Conservation (phyloP, 2,329 filamentous ascomycete genomes). For the Paecilomyces sp. region DNA sequence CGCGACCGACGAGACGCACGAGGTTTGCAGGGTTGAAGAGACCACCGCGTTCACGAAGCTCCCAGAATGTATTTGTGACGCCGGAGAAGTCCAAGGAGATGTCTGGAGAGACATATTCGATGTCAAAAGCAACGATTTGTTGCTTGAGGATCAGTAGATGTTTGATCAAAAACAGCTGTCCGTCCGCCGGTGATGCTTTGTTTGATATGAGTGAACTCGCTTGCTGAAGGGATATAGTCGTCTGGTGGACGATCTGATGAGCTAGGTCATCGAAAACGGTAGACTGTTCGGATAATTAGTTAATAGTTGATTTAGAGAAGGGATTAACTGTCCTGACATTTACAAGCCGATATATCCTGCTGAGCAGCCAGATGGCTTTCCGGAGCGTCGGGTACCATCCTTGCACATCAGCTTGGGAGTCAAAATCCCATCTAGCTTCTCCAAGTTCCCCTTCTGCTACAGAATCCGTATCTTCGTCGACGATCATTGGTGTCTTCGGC, state of each 20-base stretch:
- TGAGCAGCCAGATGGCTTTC: conserved; percentile 62
- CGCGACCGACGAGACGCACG: conserved; percentile 50
- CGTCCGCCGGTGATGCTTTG: conserved; percentile 57
- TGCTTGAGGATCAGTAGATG: conserved; percentile 94
- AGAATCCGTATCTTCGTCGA: conserved; percentile 45
- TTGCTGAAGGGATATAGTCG: conserved; percentile 71
- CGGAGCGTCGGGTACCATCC: conserved; percentile 62
- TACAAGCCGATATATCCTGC: conserved; percentile 62
- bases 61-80: conserved; percentile 60
- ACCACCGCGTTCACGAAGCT: conserved; percentile 56
- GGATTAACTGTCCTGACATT: conserved; percentile 40
- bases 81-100: conserved; percentile 61
- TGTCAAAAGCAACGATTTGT: conserved; percentile 91
- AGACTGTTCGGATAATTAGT: conserved; percentile 37
- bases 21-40: conserved; percentile 60
- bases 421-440: conserved; percentile 46
- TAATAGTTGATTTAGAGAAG: background rate
- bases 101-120: conserved; percentile 64
- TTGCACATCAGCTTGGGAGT: conserved; percentile 49
- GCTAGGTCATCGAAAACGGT: conserved; percentile 65
- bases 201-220: conserved; percentile 66
- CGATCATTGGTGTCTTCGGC: conserved; percentile 44
- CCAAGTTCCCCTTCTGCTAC: conserved; percentile 31
- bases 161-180: conserved; percentile 87
- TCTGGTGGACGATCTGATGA: conserved; percentile 81